These are phyloP conservation scores for Helicocarpus griseus DNA, from an alignment of 2,329 filamentous ascomycete genomes.

Conservation along the genomic window DNA sequence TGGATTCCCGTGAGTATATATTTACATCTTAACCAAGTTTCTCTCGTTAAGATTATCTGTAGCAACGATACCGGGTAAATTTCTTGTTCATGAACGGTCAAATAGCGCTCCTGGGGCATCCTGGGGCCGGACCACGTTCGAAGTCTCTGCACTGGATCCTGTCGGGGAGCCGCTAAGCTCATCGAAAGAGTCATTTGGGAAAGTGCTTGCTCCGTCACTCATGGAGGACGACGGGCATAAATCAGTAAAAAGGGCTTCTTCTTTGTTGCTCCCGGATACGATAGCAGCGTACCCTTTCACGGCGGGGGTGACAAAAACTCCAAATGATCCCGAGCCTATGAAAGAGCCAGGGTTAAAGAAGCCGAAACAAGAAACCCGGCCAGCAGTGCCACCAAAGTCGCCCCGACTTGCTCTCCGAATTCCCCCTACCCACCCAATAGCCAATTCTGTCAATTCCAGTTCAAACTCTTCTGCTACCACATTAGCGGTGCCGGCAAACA, in stretches of 20 bases:
- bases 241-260: slow-evolving; percentile 8
- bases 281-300: not conserved
- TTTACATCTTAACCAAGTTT: not conserved
- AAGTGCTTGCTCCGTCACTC: slow-evolving; percentile 3
- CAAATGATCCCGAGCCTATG: not conserved
- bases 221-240: slow-evolving; percentile 4
- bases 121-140: slow-evolving; percentile 6
- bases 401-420: slow-evolving; percentile 13
- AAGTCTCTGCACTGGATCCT: slow-evolving; percentile 7
- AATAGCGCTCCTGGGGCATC: slow-evolving; percentile 17
- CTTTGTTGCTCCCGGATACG: slow-evolving; percentile 5
- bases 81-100: slow-evolving; percentile 18
- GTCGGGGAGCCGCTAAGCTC: slow-evolving; percentile 10
- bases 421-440: slow-evolving; percentile 7
- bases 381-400: slow-evolving; percentile 21
- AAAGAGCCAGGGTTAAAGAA: not conserved
- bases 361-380: slow-evolving; percentile 10
- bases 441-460: slow-evolving; percentile 6
- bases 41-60: not conserved
- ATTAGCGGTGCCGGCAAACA: not conserved
- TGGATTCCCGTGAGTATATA: slow-evolving; percentile 20
- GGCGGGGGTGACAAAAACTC: not conserved
- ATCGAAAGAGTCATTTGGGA: slow-evolving; percentile 3
- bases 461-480: slow-evolving; percentile 2
- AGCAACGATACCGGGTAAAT: slow-evolving; percentile 22